A percentile compares a stretch with the other conserved stretches of the same genome.
Evolutionary conservation across 306 rosid species (phyloP).

Genomic region (Abrus pulchellus): DNA sequence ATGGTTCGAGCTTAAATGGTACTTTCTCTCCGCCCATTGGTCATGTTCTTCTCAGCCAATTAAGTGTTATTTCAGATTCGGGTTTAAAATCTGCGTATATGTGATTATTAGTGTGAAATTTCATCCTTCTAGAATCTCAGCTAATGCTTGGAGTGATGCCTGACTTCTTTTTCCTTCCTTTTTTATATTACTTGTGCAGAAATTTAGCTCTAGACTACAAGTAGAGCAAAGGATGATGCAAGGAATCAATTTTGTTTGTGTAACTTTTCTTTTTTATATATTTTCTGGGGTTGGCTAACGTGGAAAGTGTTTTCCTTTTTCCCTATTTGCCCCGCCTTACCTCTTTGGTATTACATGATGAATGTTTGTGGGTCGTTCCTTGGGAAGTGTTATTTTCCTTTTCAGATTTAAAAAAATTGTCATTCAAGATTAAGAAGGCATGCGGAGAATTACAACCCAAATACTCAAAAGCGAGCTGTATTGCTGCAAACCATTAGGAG

Average conservation of each 20-base stretch:
- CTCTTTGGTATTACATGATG: not conserved
- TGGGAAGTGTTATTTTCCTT: not conserved
- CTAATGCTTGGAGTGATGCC: not conserved
- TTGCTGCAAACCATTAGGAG: not conserved
- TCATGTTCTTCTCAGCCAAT: not conserved
- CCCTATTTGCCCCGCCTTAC: no score
- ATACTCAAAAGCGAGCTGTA: not conserved
- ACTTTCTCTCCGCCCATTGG: not conserved
- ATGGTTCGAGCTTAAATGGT: slow-evolving; percentile 4
- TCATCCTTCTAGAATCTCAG: not conserved
- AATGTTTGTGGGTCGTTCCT: not conserved
- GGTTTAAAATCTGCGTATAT: not conserved
- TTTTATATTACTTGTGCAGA: not conserved
- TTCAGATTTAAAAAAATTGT: not conserved
- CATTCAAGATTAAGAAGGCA: not conserved
- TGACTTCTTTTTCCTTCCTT: not conserved
- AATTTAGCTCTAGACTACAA: not conserved
- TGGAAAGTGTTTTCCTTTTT: no score
- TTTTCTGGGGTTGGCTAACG: no score
- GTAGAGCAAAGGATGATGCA: not conserved
- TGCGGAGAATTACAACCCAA: not conserved
- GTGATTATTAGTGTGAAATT: not conserved
- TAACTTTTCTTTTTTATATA: not conserved
- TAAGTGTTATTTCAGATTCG: slow-evolving; percentile 4
- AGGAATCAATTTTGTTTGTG: not conserved